These are phyloP conservation scores for Bipolaris sorokiniana DNA, from an alignment of 2,329 filamentous ascomycete species.

Conservation along the genomic window DNA sequence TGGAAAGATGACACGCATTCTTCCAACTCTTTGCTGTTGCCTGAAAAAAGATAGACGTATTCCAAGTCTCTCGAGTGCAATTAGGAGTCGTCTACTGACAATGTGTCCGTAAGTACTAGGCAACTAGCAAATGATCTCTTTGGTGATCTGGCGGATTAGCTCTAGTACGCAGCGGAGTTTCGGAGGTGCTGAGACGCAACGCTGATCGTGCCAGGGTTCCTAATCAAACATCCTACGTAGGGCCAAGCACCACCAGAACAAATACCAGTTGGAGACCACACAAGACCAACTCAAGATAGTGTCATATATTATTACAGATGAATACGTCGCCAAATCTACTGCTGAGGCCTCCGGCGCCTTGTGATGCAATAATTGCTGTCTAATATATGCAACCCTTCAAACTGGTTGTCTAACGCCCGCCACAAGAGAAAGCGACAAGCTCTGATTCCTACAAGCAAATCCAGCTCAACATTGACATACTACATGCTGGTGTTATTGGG, in stretches of 20 bases:
- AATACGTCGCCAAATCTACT: conserved; percentile 20
- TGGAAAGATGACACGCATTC: conserved; percentile 36
- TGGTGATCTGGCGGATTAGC: conserved; percentile 14
- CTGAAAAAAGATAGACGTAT: conserved; percentile 4
- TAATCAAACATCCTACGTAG: conserved; percentile 6
- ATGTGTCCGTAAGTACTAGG: conserved; percentile 3
- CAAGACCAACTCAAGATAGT: neutral
- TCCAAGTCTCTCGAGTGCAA: neutral
- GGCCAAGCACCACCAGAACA: neutral
- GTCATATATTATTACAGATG: conserved; percentile 24
- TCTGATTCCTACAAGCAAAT: conserved; percentile 16
- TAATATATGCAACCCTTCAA: conserved; percentile 41
- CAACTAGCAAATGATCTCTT: neutral
- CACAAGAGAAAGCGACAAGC: conserved; percentile 16
- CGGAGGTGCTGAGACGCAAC: conserved; percentile 19
- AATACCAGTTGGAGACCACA: neutral
- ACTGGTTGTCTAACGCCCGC: conserved; percentile 26
- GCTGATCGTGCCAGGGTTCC: conserved; percentile 7
- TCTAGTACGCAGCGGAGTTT: conserved; percentile 17
- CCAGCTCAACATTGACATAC: conserved; percentile 18
- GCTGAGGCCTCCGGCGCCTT: conserved; percentile 30
- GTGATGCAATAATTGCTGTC: conserved; percentile 39
- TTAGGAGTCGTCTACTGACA: neutral
- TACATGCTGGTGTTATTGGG: neutral
- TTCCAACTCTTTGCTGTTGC: conserved; percentile 18